These are phyloP conservation scores for Cyclotella choctawhatcheeana DNA, from an alignment of 108 stramenopile species.

Conservation along the genomic window DNA sequence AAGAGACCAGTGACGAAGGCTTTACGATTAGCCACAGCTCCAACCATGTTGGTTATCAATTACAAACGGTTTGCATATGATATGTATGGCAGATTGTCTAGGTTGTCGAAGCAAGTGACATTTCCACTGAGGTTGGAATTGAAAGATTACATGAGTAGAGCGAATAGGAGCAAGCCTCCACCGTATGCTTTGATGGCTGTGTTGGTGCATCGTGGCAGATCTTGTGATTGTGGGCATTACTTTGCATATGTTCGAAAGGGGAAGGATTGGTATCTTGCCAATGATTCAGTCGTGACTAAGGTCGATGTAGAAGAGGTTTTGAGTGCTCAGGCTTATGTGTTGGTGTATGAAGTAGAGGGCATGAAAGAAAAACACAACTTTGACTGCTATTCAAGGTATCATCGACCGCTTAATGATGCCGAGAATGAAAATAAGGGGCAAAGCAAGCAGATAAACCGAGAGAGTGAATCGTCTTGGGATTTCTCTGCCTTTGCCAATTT, in stretches of 20 bases:
- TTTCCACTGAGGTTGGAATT: constrained; percentile 78
- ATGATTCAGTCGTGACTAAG: constrained; percentile 70
- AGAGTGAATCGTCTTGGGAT: constrained; percentile 33
- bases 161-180: constrained; percentile 79
- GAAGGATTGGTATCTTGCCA: constrained; percentile 78
- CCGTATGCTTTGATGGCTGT: constrained; percentile 82
- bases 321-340: constrained; percentile 82
- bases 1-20: constrained; percentile 80
- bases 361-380: constrained; percentile 56
- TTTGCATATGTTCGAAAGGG: constrained; percentile 76
- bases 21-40: constrained; percentile 82
- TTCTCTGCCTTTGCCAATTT: constrained; percentile 35
- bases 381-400: constrained; percentile 54
- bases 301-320: constrained; percentile 75
- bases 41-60: constrained; percentile 84
- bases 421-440: constrained; percentile 14
- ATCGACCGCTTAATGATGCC: constrained; percentile 31
- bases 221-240: constrained; percentile 87
- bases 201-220: constrained; percentile 77
- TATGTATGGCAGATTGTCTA: constrained; percentile 62
- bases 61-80: constrained; percentile 87
- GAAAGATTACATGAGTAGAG: constrained; percentile 75
- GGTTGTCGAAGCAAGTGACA: constrained; percentile 70
- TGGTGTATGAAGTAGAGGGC: constrained; percentile 64
- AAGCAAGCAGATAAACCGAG: background rate